These are phyloP conservation scores for Lachancea sp. DNA, from an alignment of 805 yeast genomes.

Conservation along the genomic window DNA sequence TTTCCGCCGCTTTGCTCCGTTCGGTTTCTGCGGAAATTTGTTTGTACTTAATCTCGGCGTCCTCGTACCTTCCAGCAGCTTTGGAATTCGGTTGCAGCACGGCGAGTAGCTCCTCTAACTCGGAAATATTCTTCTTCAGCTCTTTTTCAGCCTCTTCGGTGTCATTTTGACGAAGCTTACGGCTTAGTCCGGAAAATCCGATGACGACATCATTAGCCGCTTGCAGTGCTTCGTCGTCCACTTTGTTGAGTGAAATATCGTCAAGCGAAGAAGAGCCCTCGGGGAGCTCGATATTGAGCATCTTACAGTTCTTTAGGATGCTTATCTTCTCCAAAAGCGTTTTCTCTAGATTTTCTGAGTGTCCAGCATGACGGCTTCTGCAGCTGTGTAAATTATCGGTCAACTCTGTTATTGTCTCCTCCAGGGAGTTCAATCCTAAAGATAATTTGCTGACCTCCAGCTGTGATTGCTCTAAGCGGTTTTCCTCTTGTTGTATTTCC, in stretches of 20 bases:
- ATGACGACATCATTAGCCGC: conserved; percentile 45
- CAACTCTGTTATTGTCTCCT: conserved; percentile 43
- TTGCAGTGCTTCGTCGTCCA: conserved; percentile 34
- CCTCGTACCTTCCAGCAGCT: conserved; percentile 69
- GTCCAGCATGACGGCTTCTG: conserved; percentile 33
- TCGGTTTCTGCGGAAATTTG: conserved; percentile 61
- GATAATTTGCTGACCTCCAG: conserved; percentile 28
- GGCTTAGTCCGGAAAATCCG: conserved; percentile 46
- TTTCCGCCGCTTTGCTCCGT: conserved; percentile 54
- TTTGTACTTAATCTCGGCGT: conserved; percentile 54
- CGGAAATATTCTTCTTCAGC: conserved; percentile 37
- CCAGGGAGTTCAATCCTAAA: conserved; percentile 35
- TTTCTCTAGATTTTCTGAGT: conserved; percentile 51
- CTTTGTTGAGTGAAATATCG: conserved; percentile 53
- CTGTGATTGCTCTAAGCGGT: conserved; percentile 34
- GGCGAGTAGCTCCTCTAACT: conserved; percentile 30
- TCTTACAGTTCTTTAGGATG: conserved; percentile 63
- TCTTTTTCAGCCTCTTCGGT: conserved; percentile 28
- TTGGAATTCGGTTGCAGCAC: conserved; percentile 70
- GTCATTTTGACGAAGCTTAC: conserved; percentile 36
- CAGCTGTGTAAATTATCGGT: conserved; percentile 21
- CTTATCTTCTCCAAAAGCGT: conserved; percentile 50
- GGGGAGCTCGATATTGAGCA: conserved; percentile 63
- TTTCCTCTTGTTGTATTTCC: conserved; percentile 36
- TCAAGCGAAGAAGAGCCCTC: conserved; percentile 54